These are phyloP conservation scores for Paramyrothecium sp. DNA, from an alignment of 2,329 filamentous ascomycete species.

Conservation along the genomic window DNA sequence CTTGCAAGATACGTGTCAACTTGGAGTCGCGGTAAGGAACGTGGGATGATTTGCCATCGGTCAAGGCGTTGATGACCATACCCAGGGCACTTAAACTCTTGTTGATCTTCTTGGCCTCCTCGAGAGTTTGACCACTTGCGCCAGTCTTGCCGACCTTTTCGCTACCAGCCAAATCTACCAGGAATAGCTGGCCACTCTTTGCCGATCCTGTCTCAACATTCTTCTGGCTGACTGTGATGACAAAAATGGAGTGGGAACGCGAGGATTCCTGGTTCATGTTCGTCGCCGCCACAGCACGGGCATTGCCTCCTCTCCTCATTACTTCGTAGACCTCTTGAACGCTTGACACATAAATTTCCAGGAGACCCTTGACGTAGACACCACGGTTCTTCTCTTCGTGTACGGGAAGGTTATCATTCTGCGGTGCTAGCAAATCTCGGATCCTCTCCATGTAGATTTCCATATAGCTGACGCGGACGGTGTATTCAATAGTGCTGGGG, in stretches of 20 bases:
- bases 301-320: conserved; percentile 86
- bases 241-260: conserved; percentile 96
- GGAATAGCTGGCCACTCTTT: conserved; percentile 93
- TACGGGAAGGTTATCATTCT: conserved; percentile 95
- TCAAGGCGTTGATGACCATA: conserved; percentile 98
- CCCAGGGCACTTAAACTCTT: conserved; percentile 97
- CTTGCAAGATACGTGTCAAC: conserved; percentile 94
- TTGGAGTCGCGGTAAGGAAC: conserved; percentile 98
- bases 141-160: conserved; percentile 99
- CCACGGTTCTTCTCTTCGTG: conserved; percentile 96
- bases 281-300: conserved; percentile 89
- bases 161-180: conserved; percentile 96
- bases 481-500: conserved; percentile 93
- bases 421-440: conserved; percentile 84
- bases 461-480: conserved; percentile 98
- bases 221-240: conserved; percentile 95
- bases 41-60: conserved; percentile 94
- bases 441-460: conserved; percentile 99
- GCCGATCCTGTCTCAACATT: conserved; percentile 94
- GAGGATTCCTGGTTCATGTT: conserved; percentile 99
- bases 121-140: conserved; percentile 92
- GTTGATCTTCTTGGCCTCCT: conserved; percentile 99
- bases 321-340: conserved; percentile 96
- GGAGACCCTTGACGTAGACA: conserved; percentile 92
- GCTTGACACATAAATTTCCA: conserved; percentile 94